Evolutionary conservation across 345 rosid genomes (phyloP), one percentile per base, ranked within the genome.

Genomic region (Brassica rapa): DNA sequence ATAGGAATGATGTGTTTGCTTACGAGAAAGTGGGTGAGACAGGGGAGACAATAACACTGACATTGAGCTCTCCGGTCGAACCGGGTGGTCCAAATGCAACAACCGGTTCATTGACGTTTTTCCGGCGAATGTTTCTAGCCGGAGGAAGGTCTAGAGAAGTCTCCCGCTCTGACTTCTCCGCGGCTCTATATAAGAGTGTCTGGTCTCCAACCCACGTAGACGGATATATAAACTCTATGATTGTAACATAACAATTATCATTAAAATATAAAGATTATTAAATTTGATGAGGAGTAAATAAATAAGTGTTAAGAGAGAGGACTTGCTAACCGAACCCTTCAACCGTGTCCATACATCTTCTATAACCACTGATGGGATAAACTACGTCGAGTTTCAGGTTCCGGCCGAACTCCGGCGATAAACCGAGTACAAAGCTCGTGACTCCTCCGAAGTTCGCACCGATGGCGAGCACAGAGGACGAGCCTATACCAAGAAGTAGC

Each of bases 41-140:
- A 4, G 86, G 86, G 6, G 99, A 93, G 71, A 88, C 97, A 14
- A 95, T 88, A 75, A 91, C 93, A 66, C 98, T 91, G 23, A 95
- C 94, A 11, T 95, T 95, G 75, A 90, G 94, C 91, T 95, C 97
- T 0, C 98, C 96, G 30, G 71, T 88, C 10, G 98, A 91, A 59
- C 93, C 91, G 3, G 98, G 98, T 0, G 97, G 99, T 37, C 96
- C 98, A 72, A 91, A 95, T 51, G 98, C 97, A 41, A 84, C 86
- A 46, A 83, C 81, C 7, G 99, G 99, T 70, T 93, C 98, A 25
- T 85, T 90, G 2, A 86, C 72, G 8, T 82, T 88, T 75, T 67
- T 85, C 59, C 85, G 82, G 51, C 82, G 86, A 57, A 73, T 72
- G 14, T 71, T 76, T 25, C 73, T 63, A 3, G 88, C 51, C 1